A percentile compares a stretch with the other conserved stretches of the same genome.
phyloP scores from a whole-genome alignment of 768 basidiomycete genomes.

The Mycena belliarum region DNA sequence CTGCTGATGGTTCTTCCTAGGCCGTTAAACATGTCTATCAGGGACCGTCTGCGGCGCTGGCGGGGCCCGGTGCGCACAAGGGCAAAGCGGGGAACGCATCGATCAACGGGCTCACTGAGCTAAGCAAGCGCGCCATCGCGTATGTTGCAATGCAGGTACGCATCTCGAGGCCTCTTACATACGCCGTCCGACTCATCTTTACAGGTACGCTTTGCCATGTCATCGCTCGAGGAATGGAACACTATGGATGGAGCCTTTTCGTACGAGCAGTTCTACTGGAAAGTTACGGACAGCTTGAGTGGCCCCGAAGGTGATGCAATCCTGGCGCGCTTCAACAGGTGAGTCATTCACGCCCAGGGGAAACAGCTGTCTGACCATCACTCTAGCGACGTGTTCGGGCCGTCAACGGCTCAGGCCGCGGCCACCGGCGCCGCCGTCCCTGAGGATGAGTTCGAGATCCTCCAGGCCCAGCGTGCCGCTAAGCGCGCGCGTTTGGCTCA shows the following conservation, averaged over 20 bases:
- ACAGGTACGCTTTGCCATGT: background rate
- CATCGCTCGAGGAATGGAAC: background rate
- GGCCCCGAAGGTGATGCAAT: background rate
- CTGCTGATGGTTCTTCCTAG: background rate
- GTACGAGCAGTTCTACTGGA: background rate
- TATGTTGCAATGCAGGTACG: slow-evolving; percentile 1
- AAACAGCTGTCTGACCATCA: background rate
- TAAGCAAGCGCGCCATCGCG: background rate
- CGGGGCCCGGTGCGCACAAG: background rate
- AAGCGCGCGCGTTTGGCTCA: no score
- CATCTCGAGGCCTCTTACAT: no score
- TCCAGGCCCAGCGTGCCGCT: no score
- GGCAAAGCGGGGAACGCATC: background rate
- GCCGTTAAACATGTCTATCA: background rate
- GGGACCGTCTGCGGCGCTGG: background rate
- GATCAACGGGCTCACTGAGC: background rate
- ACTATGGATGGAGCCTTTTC: background rate
- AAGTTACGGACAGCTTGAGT: background rate
- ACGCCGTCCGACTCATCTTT: background rate
- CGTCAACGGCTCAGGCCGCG: no score
- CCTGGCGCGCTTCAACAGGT: background rate
- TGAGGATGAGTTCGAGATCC: no score
- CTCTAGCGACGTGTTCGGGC: background rate
- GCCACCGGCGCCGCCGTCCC: no score
- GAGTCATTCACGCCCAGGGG: background rate